Conservation (phyloP, 2,329 filamentous ascomycete genomes). For the Ciborinia camelliae region DNA sequence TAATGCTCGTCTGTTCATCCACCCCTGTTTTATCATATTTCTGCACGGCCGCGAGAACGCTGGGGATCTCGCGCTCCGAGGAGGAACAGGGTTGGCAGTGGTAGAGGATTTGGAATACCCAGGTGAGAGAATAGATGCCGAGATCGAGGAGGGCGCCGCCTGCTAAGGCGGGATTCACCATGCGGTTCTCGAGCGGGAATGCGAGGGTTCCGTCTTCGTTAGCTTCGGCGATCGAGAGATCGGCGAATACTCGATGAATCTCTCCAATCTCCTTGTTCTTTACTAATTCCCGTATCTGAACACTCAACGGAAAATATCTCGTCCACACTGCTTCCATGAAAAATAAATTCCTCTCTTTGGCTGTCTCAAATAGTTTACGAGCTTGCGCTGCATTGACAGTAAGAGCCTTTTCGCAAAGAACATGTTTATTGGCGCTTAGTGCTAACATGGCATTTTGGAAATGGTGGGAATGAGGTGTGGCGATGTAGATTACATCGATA, state of each 20-base stretch:
- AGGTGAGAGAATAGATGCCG: constrained; percentile 67
- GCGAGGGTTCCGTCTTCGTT: constrained; percentile 50
- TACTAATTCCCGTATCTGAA: constrained; percentile 54
- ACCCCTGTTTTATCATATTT: constrained; percentile 58
- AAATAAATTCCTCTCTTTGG: constrained; percentile 57
- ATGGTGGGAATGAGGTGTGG: constrained; percentile 70
- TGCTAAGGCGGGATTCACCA: constrained; percentile 67
- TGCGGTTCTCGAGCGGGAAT: constrained; percentile 49
- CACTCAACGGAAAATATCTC: constrained; percentile 64
- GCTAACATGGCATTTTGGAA: constrained; percentile 66
- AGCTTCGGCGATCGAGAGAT: constrained; percentile 46
- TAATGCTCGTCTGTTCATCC: constrained; percentile 61
- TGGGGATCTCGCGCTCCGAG: constrained; percentile 45
- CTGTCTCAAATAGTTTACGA: constrained; percentile 56
- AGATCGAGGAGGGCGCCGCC: constrained; percentile 66
- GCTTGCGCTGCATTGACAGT: constrained; percentile 66
- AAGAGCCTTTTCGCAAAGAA: constrained; percentile 70
- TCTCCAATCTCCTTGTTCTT: constrained; percentile 40
- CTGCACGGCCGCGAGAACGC: constrained; percentile 53
- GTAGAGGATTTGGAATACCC: constrained; percentile 70
- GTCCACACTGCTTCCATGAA: constrained; percentile 70
- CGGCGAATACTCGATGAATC: constrained; percentile 43
- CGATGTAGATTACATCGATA: constrained; percentile 67
- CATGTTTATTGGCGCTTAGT: constrained; percentile 63
- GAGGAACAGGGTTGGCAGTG: constrained; percentile 49